These are phyloP conservation scores for Guyanaporus albipodus DNA, from an alignment of 768 basidiomycete genomes.

Conservation along the genomic window DNA sequence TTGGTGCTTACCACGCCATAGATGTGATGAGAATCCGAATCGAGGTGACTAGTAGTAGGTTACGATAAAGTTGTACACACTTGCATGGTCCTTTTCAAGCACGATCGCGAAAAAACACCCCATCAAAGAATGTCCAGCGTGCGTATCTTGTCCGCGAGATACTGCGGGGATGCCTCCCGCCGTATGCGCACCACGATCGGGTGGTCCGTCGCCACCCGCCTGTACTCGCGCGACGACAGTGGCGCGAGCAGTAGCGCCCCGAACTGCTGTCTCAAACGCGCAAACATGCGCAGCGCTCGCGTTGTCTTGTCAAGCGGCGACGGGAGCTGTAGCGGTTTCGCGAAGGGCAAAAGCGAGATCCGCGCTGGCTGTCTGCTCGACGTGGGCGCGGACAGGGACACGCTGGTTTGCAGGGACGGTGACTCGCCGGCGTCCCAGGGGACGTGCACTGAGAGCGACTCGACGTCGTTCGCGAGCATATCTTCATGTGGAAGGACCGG, in stretches of 20 bases:
- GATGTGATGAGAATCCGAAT: too few relatives aligned
- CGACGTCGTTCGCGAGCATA: constrained; percentile 12
- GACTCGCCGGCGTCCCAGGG: background rate
- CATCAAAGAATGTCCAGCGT: constrained; percentile 14
- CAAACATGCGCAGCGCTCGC: constrained; percentile 12
- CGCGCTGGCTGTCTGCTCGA: background rate
- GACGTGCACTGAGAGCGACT: background rate
- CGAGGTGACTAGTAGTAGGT: too few relatives aligned
- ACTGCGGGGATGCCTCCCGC: constrained; percentile 4
- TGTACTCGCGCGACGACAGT: constrained; percentile 10
- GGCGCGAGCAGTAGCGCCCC: constrained; percentile 14
- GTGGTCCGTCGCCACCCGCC: constrained; percentile 16
- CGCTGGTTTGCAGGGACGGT: too few relatives aligned
- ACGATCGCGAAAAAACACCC: too few relatives aligned
- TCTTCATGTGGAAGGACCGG: constrained; percentile 18
- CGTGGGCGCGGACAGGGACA: too few relatives aligned
- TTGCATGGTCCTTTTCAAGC: too few relatives aligned
- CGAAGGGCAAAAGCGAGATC: background rate
- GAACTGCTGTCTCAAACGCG: constrained; percentile 14
- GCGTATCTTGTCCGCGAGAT: constrained; percentile 13
- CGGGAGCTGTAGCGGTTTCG: background rate
- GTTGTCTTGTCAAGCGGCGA: constrained; percentile 15
- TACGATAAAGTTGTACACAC: too few relatives aligned
- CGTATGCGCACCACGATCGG: constrained; percentile 13
- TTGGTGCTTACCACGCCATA: too few relatives aligned